Conservation (phyloP, 345 rosid species). For the Eucalyptus sideroxylon region DNA sequence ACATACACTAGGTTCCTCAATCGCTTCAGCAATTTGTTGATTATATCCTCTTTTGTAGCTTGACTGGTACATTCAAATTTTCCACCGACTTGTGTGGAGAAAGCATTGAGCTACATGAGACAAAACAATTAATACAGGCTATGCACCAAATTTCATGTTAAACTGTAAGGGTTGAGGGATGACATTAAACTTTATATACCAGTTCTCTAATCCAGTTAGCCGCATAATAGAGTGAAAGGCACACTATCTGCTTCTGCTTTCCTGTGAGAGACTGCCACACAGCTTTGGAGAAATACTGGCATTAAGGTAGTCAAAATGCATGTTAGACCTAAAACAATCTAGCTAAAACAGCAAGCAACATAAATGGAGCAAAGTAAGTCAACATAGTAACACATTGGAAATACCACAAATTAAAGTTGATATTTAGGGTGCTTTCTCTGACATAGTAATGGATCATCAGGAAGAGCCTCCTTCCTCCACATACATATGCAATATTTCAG, state of each 20-base stretch:
- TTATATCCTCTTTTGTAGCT: constrained; percentile 46
- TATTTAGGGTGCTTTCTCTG: not conserved
- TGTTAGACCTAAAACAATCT: constrained; percentile 8
- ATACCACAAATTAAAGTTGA: not conserved
- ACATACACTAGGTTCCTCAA: constrained; percentile 68
- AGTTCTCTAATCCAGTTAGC: constrained; percentile 79
- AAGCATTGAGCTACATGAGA: constrained; percentile 63
- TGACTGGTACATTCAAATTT: constrained; percentile 43
- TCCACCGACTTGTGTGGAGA: constrained; percentile 58
- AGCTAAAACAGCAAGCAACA: not conserved
- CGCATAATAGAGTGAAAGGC: constrained; percentile 61
- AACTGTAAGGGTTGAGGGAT: not conserved
- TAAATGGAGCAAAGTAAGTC: not conserved
- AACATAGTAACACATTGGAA: not conserved
- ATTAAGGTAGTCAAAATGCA: constrained; percentile 7
- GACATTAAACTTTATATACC: constrained; percentile 20
- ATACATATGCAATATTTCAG: not conserved
- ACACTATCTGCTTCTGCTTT: constrained; percentile 56
- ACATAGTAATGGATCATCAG: not conserved
- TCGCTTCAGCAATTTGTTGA: constrained; percentile 56
- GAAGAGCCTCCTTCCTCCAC: not conserved
- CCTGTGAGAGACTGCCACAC: constrained; percentile 45
- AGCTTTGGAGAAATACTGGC: constrained; percentile 43
- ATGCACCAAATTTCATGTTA: not conserved
- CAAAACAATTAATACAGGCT: not conserved